These are phyloP conservation scores for Rhododendron simsii DNA, from an alignment of 148 eudicot genomes.

Conservation along the genomic window DNA sequence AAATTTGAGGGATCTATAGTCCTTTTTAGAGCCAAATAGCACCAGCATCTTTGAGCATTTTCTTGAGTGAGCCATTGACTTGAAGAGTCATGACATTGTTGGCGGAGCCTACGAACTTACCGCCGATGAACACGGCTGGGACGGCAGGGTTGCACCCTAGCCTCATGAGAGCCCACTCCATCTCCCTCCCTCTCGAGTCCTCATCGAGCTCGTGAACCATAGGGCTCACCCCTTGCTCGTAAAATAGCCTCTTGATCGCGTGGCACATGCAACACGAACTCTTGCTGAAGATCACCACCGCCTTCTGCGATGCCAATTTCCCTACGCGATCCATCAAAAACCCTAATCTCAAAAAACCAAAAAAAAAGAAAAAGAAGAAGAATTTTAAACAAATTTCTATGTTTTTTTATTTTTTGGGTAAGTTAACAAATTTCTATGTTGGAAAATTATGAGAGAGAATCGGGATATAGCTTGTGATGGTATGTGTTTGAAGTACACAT, in stretches of 20 bases:
- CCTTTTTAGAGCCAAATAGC: conserved; percentile 36
- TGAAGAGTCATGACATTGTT: conserved; percentile 37
- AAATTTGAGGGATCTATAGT: neutral
- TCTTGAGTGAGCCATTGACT: conserved; percentile 32
- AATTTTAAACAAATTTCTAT: no score
- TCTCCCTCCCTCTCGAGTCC: conserved; percentile 33
- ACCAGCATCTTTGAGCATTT: conserved; percentile 43
- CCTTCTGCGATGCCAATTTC: conserved; percentile 31
- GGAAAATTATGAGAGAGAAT: neutral
- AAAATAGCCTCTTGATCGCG: conserved; percentile 42
- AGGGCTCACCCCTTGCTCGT: conserved; percentile 48
- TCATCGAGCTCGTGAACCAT: conserved; percentile 40
- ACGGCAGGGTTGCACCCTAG: conserved; percentile 44
- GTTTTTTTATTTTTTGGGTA: no score
- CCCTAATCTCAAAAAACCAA: neutral
- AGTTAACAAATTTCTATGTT: neutral
- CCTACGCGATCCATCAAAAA: conserved; percentile 30
- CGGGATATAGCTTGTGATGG: neutral
- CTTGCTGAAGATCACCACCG: conserved; percentile 51
- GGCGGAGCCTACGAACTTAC: conserved; percentile 38
- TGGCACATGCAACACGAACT: conserved; percentile 50
- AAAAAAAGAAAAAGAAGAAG: no score
- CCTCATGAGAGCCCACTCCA: conserved; percentile 33
- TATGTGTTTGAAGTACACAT: neutral
- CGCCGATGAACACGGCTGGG: conserved; percentile 48